These are phyloP conservation scores for Codiaeum variegatum DNA, from an alignment of 441 rosid genomes.

Conservation along the genomic window DNA sequence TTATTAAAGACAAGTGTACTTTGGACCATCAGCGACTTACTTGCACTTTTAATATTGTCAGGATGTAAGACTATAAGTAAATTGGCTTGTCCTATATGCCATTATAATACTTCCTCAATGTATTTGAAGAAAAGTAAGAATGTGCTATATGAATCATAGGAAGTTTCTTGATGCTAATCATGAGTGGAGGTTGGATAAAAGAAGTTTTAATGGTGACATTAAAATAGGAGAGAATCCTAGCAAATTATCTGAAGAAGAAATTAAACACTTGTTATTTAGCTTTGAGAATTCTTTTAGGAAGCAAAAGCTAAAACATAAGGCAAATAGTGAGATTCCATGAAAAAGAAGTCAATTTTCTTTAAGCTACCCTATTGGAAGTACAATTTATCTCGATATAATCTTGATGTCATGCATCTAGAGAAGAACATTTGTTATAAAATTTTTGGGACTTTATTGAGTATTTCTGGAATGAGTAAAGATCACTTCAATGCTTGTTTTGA, in stretches of 20 bases:
- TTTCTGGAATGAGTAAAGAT: background rate
- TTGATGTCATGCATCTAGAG: background rate
- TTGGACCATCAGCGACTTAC: slow-evolving; percentile 8
- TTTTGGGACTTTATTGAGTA: background rate
- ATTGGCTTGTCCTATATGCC: background rate
- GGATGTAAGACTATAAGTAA: background rate
- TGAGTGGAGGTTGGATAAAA: background rate
- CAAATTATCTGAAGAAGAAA: background rate
- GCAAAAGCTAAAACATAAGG: background rate
- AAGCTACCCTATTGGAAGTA: background rate
- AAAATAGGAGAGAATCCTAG: background rate
- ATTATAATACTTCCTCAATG: background rate
- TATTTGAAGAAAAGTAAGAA: background rate
- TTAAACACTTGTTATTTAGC: background rate
- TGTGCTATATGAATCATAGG: background rate
- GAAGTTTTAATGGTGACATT: background rate
- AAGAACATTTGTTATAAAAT: background rate
- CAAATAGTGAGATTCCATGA: background rate
- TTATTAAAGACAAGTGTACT: background rate
- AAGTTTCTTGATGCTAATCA: background rate
- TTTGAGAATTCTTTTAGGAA: background rate
- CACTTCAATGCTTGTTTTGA: background rate
- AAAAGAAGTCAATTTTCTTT: background rate
- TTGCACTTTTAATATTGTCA: background rate
- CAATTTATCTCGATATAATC: background rate